Evolutionary conservation across 1,284 basidiomycete genomes (phyloP).

Genomic region (Leccinum pachyderme): DNA sequence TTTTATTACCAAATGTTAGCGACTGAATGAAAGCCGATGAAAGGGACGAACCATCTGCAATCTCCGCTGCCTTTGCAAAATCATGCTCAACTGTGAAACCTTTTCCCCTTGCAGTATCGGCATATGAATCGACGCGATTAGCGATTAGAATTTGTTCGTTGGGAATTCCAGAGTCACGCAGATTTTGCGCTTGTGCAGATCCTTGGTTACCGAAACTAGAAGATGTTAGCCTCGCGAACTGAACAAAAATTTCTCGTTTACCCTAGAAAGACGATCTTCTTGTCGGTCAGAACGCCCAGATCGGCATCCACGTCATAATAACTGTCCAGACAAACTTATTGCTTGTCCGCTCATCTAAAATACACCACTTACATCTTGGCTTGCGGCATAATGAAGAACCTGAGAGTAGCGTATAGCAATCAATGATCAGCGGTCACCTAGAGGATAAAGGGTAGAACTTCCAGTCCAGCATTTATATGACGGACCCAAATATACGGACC

Average conservation of each 20-base stretch:
- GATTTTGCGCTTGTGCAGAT: conserved; percentile 63
- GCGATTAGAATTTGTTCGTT: conserved; percentile 61
- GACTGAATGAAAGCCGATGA: not conserved
- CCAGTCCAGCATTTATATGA: conserved; percentile 10
- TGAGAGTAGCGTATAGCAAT: not conserved
- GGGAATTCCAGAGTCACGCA: conserved; percentile 61
- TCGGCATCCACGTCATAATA: conserved; percentile 65
- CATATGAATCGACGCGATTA: conserved; percentile 57
- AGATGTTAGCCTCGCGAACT: conserved; percentile 1
- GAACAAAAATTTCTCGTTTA: conserved; percentile 23
- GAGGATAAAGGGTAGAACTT: not conserved
- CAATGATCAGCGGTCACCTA: not conserved
- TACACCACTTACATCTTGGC: conserved; percentile 45
- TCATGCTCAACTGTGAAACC: conserved; percentile 58
- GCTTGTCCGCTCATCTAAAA: not conserved
- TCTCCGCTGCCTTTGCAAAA: conserved; percentile 53
- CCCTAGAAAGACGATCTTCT: conserved; percentile 63
- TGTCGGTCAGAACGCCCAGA: conserved; percentile 44
- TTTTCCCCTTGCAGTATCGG: conserved; percentile 53
- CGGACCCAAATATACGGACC: not conserved
- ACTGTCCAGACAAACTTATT: conserved; percentile 30
- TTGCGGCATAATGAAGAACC: conserved; percentile 31
- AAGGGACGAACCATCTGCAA: conserved; percentile 47
- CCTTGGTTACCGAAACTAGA: conserved; percentile 66
- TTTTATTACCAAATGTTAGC: conserved; percentile 3